phyloP scores from a whole-genome alignment of 345 rosid species.

The Aurinia saxatilis region DNA sequence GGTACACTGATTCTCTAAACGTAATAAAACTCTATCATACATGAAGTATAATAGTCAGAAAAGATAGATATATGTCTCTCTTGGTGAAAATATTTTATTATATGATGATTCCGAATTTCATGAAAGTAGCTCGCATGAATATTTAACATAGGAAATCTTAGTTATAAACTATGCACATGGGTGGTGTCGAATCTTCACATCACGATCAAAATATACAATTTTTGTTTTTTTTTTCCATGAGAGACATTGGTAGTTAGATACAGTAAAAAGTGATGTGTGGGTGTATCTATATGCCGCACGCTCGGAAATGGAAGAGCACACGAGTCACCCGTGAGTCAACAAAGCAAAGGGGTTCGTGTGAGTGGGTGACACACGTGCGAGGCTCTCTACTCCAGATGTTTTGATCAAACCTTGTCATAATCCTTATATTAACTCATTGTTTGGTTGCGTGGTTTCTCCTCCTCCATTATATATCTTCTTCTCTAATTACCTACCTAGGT shows the following conservation, averaged over 20 bases:
- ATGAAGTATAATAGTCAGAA: too few species aligned
- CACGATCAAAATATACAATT: not conserved
- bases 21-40: not conserved
- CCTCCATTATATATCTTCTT: constrained; percentile 21
- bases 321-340: constrained; percentile 22
- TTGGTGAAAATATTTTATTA: not conserved
- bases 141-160: constrained; percentile 12
- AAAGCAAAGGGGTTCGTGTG: constrained; percentile 14
- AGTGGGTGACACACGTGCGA: constrained; percentile 29
- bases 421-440: constrained; percentile 1
- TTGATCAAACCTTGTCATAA: constrained; percentile 4
- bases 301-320: constrained; percentile 6
- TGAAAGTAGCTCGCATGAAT: not conserved
- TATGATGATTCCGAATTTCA: not conserved
- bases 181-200: not conserved
- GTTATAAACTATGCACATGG: constrained; percentile 14
- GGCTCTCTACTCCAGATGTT: constrained; percentile 25
- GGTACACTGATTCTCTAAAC: constrained; percentile 1
- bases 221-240: not conserved
- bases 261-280: constrained; percentile 3
- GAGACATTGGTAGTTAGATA: constrained; percentile 24
- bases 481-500: constrained; percentile 19
- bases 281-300: constrained; percentile 15
- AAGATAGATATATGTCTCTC: too few species aligned
- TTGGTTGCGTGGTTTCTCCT: constrained; percentile 21